Base-by-base conservation (phyloP, 371 early-diverging fungal genomes). In the Mortierella sp. region DNA sequence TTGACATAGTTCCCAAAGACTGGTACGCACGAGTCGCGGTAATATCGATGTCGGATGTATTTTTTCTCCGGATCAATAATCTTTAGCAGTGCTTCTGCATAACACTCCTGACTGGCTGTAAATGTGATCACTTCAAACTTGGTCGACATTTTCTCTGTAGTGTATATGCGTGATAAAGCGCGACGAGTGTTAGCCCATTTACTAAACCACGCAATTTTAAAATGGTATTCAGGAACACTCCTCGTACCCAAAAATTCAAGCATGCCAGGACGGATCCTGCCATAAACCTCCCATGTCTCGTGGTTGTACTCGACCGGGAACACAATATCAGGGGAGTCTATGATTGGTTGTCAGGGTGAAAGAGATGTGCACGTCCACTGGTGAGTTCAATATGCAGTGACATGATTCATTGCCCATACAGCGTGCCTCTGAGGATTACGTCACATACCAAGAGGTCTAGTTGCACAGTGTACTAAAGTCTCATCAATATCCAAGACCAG, bases 401-500 rank as follows among this genome's bases (percentile, higher is more conserved):
- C 37, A 14, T 34, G 37, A n/a, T n/a, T n/a, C n/a, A n/a, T n/a
- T n/a, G n/a, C n/a, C n/a, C n/a, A n/a, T n/a, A n/a, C n/a, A n/a
- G n/a, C n/a, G n/a, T n/a, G n/a, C n/a, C n/a, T n/a, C n/a, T n/a
- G n/a, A n/a, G n/a, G n/a, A n/a, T n/a, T n/a, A n/a, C n/a, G n/a
- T n/a, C n/a, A n/a, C n/a, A 75, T 80, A 64, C 81, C 81, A 15
- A 84, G 72, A 15, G 78, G 70, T 6, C 63, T 67, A 12, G 87
- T 84, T 8, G 84, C 83, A 50, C 90, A 92, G 61, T 91, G 92
- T 4, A 92, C 93, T 12, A 92, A 80, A 0, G 93, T 93, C 57
- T 93, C 91, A 67, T 93, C 93, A 43, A 93, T 69, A 62, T 93
- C 93, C 53, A 93, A 66, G 0, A 93, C 86, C 21, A 89, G 80